phyloP scores from a whole-genome alignment of 2,329 filamentous ascomycete genomes.

The Hymenoscyphus albidus region DNA sequence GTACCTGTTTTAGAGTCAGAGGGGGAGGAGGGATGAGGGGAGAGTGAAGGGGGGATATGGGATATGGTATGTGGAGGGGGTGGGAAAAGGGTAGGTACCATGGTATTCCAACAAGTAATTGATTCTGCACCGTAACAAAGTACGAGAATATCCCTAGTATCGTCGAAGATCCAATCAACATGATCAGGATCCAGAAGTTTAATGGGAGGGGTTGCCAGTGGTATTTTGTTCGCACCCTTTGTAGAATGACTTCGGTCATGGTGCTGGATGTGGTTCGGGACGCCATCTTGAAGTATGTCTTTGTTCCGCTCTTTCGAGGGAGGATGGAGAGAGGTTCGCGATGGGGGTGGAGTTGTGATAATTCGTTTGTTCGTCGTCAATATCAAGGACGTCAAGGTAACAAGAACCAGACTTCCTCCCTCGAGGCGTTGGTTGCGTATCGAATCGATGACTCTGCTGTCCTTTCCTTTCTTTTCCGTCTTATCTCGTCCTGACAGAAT shows the following conservation, averaged over 20 bases:
- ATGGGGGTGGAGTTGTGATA: no score
- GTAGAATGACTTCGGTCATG: conserved; percentile 28
- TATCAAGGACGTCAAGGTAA: neutral
- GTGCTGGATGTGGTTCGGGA: conserved; percentile 24
- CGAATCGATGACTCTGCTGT: no score
- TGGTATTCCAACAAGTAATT: conserved; percentile 51
- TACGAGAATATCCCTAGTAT: conserved; percentile 59
- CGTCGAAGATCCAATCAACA: conserved; percentile 55
- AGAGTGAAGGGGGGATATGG: neutral
- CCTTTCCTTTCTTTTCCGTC: no score
- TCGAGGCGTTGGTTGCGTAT: no score
- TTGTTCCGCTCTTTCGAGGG: neutral
- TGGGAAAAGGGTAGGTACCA: conserved; percentile 47
- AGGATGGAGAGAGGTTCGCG: no score
- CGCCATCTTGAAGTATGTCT: conserved; percentile 22
- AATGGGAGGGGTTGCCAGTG: conserved; percentile 66
- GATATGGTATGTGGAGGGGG: neutral
- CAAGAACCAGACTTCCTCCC: no score
- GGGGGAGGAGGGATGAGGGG: conserved; percentile 6
- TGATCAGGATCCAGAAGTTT: conserved; percentile 64
- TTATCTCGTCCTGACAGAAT: no score
- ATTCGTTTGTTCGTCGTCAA: neutral
- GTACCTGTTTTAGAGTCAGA: conserved; percentile 47
- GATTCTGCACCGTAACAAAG: conserved; percentile 57
- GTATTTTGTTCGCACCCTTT: conserved; percentile 42